Evolutionary conservation across 176 grass and related monocot genomes (phyloP), one percentile per base, ranked within the genome.

Genomic region (Triticum turgidum): DNA sequence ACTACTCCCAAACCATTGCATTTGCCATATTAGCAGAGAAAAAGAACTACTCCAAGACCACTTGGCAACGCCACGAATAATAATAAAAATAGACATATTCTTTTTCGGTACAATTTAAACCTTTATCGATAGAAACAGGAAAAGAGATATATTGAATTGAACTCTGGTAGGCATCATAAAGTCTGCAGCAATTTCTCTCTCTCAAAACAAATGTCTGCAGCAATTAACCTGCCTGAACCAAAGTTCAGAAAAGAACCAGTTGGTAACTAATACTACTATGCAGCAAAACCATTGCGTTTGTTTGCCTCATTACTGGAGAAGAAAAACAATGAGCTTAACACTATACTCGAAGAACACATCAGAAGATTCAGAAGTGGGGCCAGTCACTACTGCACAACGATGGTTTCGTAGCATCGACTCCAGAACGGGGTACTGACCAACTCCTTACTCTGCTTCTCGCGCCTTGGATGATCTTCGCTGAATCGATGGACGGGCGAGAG

Each of bases 371-470:
- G 37, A 42, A 72, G 64, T 30, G 63, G 27, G 11, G 30, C 63
- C 63, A 65, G 27, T 24, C 6, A 52, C 14, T 30, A 65, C 11
- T 65, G 63, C 11, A 65, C 22, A 30, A 13, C 20, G 20, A 12
- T 5, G 35, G 69, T 42, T 38, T 11, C 35, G 21, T 52, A 30
- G 25, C 47, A 76, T 76, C 73, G 17, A 52, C 27, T 54, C 20
- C 25, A 77, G 73, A 77, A 77, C 17, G 25, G 73, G 73, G 27
- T 20, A 56, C 73, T 56, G 47, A 52, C 73, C 73, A 56, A 51
- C n/a, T 72, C 20, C 69, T 56, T 17, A 33, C 47, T 77, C 73
- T 77, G 15, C 73, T 33, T 33, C 51, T 33, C 47, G 27, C 14
- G 13, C 45, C 73, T 56, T 18, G 45, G 49, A 56, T 76, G 13